Percentiles rank a stretch among this genome's conserved stretches.
Conservation (phyloP, 768 basidiomycete species). For the Lactarius sp. region DNA sequence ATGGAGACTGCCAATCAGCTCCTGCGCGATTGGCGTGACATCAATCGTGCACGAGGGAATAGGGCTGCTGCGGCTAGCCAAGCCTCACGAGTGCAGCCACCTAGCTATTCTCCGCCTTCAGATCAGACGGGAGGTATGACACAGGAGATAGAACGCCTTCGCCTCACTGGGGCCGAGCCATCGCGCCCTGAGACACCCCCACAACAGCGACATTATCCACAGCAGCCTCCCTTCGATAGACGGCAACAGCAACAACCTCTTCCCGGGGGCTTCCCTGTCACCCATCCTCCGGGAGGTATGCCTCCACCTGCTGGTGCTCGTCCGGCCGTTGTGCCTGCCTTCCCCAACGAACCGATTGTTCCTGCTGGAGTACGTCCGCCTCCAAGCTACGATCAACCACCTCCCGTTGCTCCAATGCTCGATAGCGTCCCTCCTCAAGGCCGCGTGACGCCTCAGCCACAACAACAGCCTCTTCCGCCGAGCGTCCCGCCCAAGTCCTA, state of each 20-base stretch:
- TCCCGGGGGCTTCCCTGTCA: slow-evolving; percentile 25
- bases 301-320: slow-evolving; percentile 38
- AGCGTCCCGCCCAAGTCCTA: slow-evolving; percentile 21
- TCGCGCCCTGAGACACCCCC: slow-evolving; percentile 26
- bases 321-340: slow-evolving; percentile 35
- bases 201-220: slow-evolving; percentile 27
- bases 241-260: slow-evolving; percentile 26
- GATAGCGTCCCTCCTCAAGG: slow-evolving; percentile 15
- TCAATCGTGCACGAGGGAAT: slow-evolving; percentile 66
- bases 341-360: slow-evolving; percentile 35
- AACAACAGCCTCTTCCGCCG: slow-evolving; percentile 23
- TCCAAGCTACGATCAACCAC: slow-evolving; percentile 21
- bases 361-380: slow-evolving; percentile 24
- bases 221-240: slow-evolving; percentile 25
- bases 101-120: slow-evolving; percentile 33
- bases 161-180: slow-evolving; percentile 25
- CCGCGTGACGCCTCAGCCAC: slow-evolving; percentile 16
- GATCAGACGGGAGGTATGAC: slow-evolving; percentile 26
- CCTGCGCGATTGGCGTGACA: slow-evolving; percentile 84
- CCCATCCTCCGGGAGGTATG: slow-evolving; percentile 27
- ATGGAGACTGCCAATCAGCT: slow-evolving; percentile 98
- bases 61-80: slow-evolving; percentile 39
- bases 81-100: slow-evolving; percentile 32
- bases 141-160: slow-evolving; percentile 29
- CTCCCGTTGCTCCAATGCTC: slow-evolving; percentile 1